These are phyloP conservation scores for Eurotiales sp. DNA, from an alignment of 2,329 filamentous ascomycete genomes.

Conservation along the genomic window DNA sequence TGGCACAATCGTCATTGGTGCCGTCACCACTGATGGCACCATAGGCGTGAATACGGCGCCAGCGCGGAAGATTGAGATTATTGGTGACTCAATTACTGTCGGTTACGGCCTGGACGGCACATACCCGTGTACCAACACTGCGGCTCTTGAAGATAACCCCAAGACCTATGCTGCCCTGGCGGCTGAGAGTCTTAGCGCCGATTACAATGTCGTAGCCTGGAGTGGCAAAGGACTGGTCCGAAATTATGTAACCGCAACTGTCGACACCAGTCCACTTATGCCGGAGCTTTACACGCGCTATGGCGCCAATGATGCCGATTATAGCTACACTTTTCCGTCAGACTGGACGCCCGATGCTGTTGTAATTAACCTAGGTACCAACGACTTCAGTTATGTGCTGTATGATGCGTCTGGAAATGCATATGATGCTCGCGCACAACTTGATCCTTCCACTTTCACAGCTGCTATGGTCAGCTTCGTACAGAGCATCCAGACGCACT, in stretches of 20 bases:
- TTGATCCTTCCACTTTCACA: background rate
- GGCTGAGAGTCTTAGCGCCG: background rate
- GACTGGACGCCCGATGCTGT: constrained; percentile 5
- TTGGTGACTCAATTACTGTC: constrained; percentile 11
- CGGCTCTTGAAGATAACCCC: constrained; percentile 10
- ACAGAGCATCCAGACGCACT: constrained; percentile 4
- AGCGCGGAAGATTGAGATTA: constrained; percentile 4
- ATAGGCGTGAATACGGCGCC: background rate
- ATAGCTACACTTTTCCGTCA: constrained; percentile 5
- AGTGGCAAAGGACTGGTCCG: constrained; percentile 5
- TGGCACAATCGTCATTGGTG: constrained; percentile 4
- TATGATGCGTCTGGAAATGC: constrained; percentile 1
- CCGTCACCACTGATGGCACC: constrained; percentile 5
- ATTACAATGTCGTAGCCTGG: constrained; percentile 12
- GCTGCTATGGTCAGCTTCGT: constrained; percentile 8
- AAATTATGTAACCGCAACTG: constrained; percentile 1
- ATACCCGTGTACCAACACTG: constrained; percentile 9
- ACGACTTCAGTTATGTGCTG: constrained; percentile 5
- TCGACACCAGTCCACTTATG: constrained; percentile 6
- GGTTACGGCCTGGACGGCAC: constrained; percentile 9
- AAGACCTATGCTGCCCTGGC: constrained; percentile 8
- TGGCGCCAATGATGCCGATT: constrained; percentile 3
- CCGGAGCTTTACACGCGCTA: constrained; percentile 10
- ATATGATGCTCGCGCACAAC: background rate
- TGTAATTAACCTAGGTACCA: constrained; percentile 11